These are phyloP conservation scores for Loxodes magnus DNA, from an alignment of 73 alveolate species.

Conservation along the genomic window DNA sequence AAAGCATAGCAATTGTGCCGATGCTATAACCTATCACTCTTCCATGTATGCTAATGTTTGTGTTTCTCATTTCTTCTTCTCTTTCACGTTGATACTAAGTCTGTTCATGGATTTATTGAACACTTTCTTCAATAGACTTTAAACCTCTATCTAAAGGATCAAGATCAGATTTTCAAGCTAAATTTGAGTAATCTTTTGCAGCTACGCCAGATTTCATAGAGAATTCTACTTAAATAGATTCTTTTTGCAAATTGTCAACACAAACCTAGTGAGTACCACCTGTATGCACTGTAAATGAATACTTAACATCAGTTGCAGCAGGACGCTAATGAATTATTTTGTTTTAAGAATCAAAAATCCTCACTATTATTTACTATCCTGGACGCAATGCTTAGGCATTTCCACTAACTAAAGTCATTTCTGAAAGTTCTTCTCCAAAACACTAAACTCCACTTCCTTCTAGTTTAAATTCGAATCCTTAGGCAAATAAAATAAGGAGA, in stretches of 20 bases:
- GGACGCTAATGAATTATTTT: too few species aligned
- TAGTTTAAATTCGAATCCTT: too few species aligned
- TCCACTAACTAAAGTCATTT: too few species aligned
- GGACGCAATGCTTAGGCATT: too few species aligned
- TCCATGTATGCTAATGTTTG: constrained; percentile 4
- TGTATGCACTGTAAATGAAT: not conserved
- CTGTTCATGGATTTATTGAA: constrained; percentile 1
- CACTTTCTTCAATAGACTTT: constrained; percentile 6
- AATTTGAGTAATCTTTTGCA: constrained; percentile 11
- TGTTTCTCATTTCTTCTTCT: constrained; percentile 13
- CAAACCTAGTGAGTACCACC: constrained; percentile 1
- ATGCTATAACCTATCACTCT: constrained; percentile 13
- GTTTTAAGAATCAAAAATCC: too few species aligned
- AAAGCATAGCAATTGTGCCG: constrained; percentile 1
- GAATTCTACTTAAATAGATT: not conserved
- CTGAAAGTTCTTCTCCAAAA: too few species aligned
- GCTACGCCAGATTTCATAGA: constrained; percentile 6
- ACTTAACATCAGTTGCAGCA: not conserved
- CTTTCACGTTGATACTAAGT: constrained; percentile 6
- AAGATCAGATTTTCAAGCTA: not conserved
- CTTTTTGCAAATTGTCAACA: not conserved
- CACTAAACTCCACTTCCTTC: too few species aligned
- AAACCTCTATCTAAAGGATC: not conserved
- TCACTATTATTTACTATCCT: too few species aligned
- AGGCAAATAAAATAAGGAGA: too few species aligned